Conservation (phyloP, 2,329 filamentous ascomycete genomes). For the Xylaria sp. region DNA sequence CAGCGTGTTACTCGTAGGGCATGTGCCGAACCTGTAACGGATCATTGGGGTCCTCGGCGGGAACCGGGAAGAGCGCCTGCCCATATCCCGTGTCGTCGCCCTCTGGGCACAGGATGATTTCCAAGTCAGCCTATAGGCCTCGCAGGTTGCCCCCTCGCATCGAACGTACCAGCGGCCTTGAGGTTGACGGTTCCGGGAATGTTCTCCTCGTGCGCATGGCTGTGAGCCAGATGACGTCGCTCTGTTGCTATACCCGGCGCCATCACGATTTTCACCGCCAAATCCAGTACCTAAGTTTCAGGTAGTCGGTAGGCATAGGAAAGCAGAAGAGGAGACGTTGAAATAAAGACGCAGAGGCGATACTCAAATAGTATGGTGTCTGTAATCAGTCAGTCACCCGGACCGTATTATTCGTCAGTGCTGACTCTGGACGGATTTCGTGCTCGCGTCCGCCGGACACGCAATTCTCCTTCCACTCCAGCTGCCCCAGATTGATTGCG, state of each 20-base stretch:
- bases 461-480: no score
- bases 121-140: not conserved
- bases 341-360: not conserved
- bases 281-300: not conserved
- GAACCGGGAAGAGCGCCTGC: constrained; percentile 34
- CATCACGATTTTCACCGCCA: constrained; percentile 15
- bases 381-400: not conserved
- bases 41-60: constrained; percentile 35
- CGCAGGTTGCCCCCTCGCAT: not conserved
- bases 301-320: not conserved
- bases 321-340: not conserved
- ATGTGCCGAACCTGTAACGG: constrained; percentile 29
- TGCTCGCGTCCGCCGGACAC: not conserved
- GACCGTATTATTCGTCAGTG: not conserved
- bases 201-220: constrained; percentile 35
- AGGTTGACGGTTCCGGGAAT: constrained; percentile 36
- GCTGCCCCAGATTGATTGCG: not conserved
- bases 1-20: not conserved
- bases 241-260: constrained; percentile 8
- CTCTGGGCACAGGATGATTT: constrained; percentile 23
- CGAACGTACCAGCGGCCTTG: constrained; percentile 30
- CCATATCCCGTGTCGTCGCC: constrained; percentile 36
- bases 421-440: not conserved
- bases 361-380: not conserved
- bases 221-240: constrained; percentile 31